Evolutionary conservation across 225 moss, liverwort and hornwort genomes (phyloP), one percentile per base, ranked within the genome.

Genomic region (Rhytidiadelphus loreus): DNA sequence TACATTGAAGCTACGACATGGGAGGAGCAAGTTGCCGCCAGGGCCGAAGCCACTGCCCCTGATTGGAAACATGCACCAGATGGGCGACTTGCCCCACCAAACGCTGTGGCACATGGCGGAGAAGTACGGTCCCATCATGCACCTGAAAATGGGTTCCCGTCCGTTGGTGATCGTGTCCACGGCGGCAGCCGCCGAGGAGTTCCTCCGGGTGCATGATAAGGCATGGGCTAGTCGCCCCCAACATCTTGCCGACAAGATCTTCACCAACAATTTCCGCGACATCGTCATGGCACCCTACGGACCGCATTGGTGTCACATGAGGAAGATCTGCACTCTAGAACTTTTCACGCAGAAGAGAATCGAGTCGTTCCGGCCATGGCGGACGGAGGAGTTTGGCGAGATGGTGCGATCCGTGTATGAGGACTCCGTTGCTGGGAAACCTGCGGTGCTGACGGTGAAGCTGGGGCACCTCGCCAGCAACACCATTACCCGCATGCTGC

Each of bases 401-500:
- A 87, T 93, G 93, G 75, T 93, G 41, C 70, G 37, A 30, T 90
- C 91, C 14, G 56, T 90, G 4, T 88, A 87, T 10, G 59, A 94
- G 48, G 91, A 90, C 13, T 76, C 90, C 78, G 56, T 74, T 12
- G 82, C 83, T 5, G 94, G 95, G 8, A 90, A 91, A 30, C 83
- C 91, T 2, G 56, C 93, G 6, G 68, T 60, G 71, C 85, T 97
- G 16, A 89, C 89, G 2, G 85, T 90, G 23, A 91, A 88, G 86
- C 90, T 95, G 56, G 88, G 89, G 26, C 90, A 95, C 60, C 92
- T 95, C 35, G 90, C 91, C 25, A 89, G 90, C 68, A 97, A 95
- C 88, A 95, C 86, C 83, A 84, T 97, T 64, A 94, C 95, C 14
- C 90, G 90, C 80, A 93, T 97, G 92, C 74, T 96, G 13, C 92